These are phyloP conservation scores for Vaccinium myrtillus DNA, from an alignment of 148 eudicot genomes.

Conservation along the genomic window DNA sequence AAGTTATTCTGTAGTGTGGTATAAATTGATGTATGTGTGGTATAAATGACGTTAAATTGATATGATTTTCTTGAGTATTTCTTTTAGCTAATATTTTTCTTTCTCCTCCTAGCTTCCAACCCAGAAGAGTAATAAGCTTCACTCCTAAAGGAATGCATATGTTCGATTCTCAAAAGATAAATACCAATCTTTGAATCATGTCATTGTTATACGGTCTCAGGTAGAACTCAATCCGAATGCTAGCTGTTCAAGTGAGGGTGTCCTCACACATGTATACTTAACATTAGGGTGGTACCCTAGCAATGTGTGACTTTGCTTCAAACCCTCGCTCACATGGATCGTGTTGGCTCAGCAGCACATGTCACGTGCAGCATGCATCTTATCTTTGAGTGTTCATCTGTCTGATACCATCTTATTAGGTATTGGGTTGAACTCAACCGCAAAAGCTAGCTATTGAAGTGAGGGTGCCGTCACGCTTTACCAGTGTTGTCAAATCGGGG, in stretches of 20 bases:
- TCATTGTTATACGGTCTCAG: neutral
- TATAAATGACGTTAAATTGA: neutral
- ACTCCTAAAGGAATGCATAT: neutral
- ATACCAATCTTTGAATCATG: neutral
- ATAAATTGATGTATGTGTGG: neutral
- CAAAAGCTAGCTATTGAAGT: neutral
- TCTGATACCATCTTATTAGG: neutral
- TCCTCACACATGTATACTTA: neutral
- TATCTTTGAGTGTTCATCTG: neutral
- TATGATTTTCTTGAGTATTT: conserved; percentile 1
- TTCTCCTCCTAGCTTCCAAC: neutral
- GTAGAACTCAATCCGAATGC: neutral
- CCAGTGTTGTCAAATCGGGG: neutral
- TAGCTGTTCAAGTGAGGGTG: neutral
- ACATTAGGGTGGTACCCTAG: neutral
- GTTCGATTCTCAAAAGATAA: neutral
- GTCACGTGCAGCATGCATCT: neutral
- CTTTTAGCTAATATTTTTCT: neutral
- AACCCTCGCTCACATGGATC: neutral
- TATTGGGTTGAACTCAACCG: neutral
- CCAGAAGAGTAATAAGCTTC: neutral
- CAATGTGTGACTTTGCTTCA: neutral
- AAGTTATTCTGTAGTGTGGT: neutral
- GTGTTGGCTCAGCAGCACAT: neutral
- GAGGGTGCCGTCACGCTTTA: neutral